phyloP scores from a whole-genome alignment of 2,329 filamentous ascomycete species.

The Trichophyton verrucosum region DNA sequence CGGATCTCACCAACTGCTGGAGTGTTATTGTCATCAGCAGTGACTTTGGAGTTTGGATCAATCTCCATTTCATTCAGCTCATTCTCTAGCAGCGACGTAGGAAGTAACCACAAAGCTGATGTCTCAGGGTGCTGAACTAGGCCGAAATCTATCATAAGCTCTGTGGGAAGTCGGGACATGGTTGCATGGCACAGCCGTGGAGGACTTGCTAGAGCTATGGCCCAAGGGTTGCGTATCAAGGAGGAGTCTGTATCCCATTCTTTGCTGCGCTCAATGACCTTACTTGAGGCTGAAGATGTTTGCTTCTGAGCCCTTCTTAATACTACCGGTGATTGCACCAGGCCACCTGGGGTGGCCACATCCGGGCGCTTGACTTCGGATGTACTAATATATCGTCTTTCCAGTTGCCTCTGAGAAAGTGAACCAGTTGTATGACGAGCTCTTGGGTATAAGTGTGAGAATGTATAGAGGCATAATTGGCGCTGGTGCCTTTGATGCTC shows the following conservation, averaged over 20 bases:
- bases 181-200: slow-evolving; percentile 25
- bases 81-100: slow-evolving; percentile 22
- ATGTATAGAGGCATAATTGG: not conserved
- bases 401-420: not conserved
- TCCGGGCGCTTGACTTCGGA: not conserved
- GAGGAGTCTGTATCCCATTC: slow-evolving; percentile 12
- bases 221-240: slow-evolving; percentile 31
- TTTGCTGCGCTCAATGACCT: slow-evolving; percentile 16
- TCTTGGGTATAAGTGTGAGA: not conserved
- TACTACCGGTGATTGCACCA: slow-evolving; percentile 9
- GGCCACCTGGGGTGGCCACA: not conserved
- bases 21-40: not conserved
- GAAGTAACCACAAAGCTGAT: slow-evolving; percentile 23
- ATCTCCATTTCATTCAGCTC: slow-evolving; percentile 15
- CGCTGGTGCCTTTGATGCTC: not conserved
- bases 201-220: slow-evolving; percentile 27
- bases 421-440: no score
- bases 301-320: slow-evolving; percentile 6
- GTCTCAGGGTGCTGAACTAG: slow-evolving; percentile 22
- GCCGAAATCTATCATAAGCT: slow-evolving; percentile 26
- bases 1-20: not conserved
- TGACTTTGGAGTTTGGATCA: not conserved
- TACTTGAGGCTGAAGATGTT: slow-evolving; percentile 7
- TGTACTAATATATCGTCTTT: not conserved
- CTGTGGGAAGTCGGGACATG: slow-evolving; percentile 23